A percentile compares a stretch with the other conserved stretches of the same genome.
Evolutionary conservation across 2,329 filamentous ascomycete genomes (phyloP).

Genomic region (Penicillium sp.): DNA sequence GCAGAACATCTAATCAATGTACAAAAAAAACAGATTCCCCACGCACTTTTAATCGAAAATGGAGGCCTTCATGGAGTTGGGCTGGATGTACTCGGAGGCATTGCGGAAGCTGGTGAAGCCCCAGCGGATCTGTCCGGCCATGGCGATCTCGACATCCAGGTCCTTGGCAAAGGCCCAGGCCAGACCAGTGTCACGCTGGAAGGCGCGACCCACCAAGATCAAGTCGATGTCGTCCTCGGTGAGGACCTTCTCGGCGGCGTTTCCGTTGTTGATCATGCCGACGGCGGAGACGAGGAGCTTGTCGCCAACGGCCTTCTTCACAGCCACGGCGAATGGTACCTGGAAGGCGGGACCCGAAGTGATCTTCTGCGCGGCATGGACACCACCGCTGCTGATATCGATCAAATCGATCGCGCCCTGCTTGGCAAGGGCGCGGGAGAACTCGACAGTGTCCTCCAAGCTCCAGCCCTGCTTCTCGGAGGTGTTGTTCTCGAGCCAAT

Average conservation of each 20-base stretch:
- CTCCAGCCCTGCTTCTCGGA: conserved; percentile 58
- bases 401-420: conserved; percentile 70
- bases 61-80: conserved; percentile 20
- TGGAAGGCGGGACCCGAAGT: conserved; percentile 61
- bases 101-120: conserved; percentile 25
- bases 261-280: conserved; percentile 64
- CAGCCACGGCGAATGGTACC: conserved; percentile 61
- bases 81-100: conserved; percentile 23
- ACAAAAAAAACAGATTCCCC: not conserved
- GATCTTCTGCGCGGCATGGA: conserved; percentile 48
- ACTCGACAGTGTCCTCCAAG: conserved; percentile 54
- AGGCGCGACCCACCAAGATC: conserved; percentile 47
- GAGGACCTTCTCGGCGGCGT: conserved; percentile 59
- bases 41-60: conserved; percentile 22
- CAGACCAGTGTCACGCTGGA: conserved; percentile 22
- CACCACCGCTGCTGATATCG: conserved; percentile 73
- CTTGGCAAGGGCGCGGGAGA: conserved; percentile 62
- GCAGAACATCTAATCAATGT: not conserved
- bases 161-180: conserved; percentile 26
- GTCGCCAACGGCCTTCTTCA: conserved; percentile 69
- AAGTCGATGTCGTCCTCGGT: conserved; percentile 56
- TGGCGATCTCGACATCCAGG: conserved; percentile 25
- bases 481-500: conserved; percentile 63
- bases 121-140: conserved; percentile 30
- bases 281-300: conserved; percentile 68